phyloP scores from a whole-genome alignment of 2,329 filamentous ascomycete species.

The Trichoderma koningiopsis region DNA sequence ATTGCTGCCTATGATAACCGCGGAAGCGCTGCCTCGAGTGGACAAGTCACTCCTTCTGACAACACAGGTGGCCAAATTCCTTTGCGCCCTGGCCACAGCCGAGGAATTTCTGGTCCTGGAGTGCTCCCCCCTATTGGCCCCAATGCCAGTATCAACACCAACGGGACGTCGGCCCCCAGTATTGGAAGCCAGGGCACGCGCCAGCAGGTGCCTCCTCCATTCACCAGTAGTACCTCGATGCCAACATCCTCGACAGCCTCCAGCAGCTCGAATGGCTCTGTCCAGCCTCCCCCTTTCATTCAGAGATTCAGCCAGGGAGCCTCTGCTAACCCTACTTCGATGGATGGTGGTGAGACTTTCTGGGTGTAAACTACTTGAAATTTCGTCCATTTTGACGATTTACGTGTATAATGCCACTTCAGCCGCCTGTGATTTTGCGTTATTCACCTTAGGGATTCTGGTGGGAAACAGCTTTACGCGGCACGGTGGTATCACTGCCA shows the following conservation, averaged over 20 bases:
- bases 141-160: constrained; percentile 29
- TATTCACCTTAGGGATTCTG: constrained; percentile 29
- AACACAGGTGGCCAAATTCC: constrained; percentile 57
- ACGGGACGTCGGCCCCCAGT: constrained; percentile 31
- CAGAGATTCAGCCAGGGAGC: constrained; percentile 34
- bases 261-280: constrained; percentile 29
- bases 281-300: constrained; percentile 37
- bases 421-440: constrained; percentile 27
- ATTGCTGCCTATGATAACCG: constrained; percentile 64
- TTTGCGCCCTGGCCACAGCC: constrained; percentile 48
- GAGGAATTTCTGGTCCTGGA: constrained; percentile 45
- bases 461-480: constrained; percentile 36
- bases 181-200: constrained; percentile 33
- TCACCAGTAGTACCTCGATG: constrained; percentile 39
- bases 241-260: constrained; percentile 37
- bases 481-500: constrained; percentile 43
- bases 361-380: constrained; percentile 43
- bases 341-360: constrained; percentile 40
- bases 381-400: constrained; percentile 32
- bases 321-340: constrained; percentile 31
- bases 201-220: constrained; percentile 40
- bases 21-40: constrained; percentile 47
- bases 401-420: constrained; percentile 41
- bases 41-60: constrained; percentile 56
- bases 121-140: constrained; percentile 36